These are phyloP conservation scores for Kwoniella sp. DNA, from an alignment of 768 basidiomycete species.

Conservation along the genomic window DNA sequence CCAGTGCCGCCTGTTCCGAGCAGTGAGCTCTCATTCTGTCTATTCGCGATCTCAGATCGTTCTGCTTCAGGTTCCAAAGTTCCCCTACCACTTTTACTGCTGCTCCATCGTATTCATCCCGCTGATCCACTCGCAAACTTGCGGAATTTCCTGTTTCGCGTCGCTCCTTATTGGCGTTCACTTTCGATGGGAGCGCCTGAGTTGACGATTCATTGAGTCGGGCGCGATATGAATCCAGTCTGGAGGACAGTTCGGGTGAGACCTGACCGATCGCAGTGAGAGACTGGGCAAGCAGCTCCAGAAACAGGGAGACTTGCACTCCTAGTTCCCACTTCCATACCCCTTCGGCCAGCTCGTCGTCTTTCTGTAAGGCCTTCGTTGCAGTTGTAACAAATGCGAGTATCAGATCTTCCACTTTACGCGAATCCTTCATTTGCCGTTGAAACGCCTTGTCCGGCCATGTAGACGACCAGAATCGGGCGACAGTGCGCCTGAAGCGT, in stretches of 20 bases:
- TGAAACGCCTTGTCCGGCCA: slow-evolving; percentile 83
- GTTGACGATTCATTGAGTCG: slow-evolving; percentile 62
- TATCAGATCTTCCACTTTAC: slow-evolving; percentile 96
- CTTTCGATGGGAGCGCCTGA: neutral
- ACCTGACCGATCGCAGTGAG: slow-evolving; percentile 73
- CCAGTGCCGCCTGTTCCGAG: slow-evolving; percentile 71
- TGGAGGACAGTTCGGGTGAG: slow-evolving; percentile 75
- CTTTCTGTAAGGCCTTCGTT: slow-evolving; percentile 83
- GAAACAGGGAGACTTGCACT: slow-evolving; percentile 85
- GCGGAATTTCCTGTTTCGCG: neutral
- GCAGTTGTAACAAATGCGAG: slow-evolving; percentile 93
- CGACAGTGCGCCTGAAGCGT: slow-evolving; percentile 83
- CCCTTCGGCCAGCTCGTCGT: slow-evolving; percentile 76
- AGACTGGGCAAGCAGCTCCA: slow-evolving; percentile 80
- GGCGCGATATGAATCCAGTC: slow-evolving; percentile 75
- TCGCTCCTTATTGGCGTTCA: neutral
- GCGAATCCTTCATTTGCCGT: slow-evolving; percentile 88
- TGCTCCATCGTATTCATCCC: slow-evolving; percentile 10
- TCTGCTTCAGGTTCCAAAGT: slow-evolving; percentile 26
- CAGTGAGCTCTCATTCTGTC: slow-evolving; percentile 9
- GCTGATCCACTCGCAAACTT: neutral
- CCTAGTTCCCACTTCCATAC: slow-evolving; percentile 93
- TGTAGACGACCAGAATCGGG: slow-evolving; percentile 80
- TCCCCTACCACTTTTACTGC: slow-evolving; percentile 23
- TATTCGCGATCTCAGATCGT: slow-evolving; percentile 6